A percentile compares a stretch with the other conserved stretches of the same genome.
These are phyloP conservation scores for Phytomonas sp. DNA, from an alignment of 208 protist genomes.

Conservation along the genomic window DNA sequence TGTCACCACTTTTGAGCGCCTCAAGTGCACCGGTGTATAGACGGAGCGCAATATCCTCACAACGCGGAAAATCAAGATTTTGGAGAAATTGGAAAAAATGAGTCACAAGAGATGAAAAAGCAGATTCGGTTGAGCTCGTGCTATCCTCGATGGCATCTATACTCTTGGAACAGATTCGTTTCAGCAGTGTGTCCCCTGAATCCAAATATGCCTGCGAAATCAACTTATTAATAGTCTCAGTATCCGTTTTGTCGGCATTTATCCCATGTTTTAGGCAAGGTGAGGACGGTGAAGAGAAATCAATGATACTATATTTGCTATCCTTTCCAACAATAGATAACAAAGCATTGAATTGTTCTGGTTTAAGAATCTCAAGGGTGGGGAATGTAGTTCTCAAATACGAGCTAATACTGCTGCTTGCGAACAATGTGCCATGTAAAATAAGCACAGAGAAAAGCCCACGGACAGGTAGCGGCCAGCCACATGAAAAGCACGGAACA, in stretches of 20 bases:
- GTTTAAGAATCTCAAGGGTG: conserved; percentile 24
- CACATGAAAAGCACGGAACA: conserved; percentile 38
- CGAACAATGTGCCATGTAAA: conserved; percentile 14
- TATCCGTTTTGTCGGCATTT: neutral
- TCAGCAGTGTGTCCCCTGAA: conserved; percentile 25
- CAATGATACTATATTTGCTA: neutral
- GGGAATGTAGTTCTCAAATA: neutral
- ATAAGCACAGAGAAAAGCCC: conserved; percentile 56
- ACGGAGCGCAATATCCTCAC: conserved; percentile 1
- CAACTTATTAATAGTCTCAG: neutral
- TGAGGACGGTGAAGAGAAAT: neutral
- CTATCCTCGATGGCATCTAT: neutral
- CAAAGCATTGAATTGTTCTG: conserved; percentile 18
- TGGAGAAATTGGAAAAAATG: conserved; percentile 12
- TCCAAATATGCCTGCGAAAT: neutral
- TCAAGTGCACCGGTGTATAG: neutral
- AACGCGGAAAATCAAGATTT: conserved; percentile 18
- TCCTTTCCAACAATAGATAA: neutral
- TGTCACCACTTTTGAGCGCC: neutral
- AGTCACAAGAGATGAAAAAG: neutral
- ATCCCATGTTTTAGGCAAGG: neutral
- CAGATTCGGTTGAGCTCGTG: conserved; percentile 3
- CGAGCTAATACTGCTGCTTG: neutral
- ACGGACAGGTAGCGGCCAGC: conserved; percentile 55
- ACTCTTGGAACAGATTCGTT: conserved; percentile 8